A percentile compares a stretch with the other conserved stretches of the same genome.
Evolutionary conservation across 2,329 filamentous ascomycete genomes (phyloP).

Genomic region (Incumbomyces lentus): DNA sequence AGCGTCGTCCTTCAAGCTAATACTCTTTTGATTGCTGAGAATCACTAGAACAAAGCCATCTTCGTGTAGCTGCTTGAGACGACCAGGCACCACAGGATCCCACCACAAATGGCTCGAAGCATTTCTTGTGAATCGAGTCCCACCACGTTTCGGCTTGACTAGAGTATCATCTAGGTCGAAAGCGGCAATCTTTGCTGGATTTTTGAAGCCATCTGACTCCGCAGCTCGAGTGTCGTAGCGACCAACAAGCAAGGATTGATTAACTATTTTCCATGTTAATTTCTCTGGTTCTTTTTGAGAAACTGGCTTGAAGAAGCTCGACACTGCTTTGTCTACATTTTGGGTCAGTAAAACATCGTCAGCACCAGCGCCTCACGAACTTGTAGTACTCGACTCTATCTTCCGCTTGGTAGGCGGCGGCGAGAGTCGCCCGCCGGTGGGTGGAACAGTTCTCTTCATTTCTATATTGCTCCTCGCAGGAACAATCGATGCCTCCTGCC

Average conservation of each 20-base stretch:
- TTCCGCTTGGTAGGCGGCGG: constrained; percentile 49
- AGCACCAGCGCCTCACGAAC: constrained; percentile 26
- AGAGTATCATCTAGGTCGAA: constrained; percentile 68
- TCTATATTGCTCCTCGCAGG: too few species aligned
- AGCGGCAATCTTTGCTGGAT: constrained; percentile 29
- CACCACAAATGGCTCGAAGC: constrained; percentile 92
- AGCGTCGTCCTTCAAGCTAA: constrained; percentile 63
- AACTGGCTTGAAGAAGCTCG: constrained; percentile 76
- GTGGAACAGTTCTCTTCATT: too few species aligned
- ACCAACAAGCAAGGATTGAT: constrained; percentile 65
- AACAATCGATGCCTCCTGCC: too few species aligned
- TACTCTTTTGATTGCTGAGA: constrained; percentile 78
- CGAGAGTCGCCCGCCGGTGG: constrained; percentile 31
- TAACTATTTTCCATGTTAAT: constrained; percentile 57
- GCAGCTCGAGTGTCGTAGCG: constrained; percentile 39
- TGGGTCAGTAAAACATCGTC: constrained; percentile 3
- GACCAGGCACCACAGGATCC: constrained; percentile 58
- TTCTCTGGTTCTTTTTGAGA: constrained; percentile 76
- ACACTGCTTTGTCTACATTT: constrained; percentile 44
- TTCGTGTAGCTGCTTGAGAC: constrained; percentile 56
- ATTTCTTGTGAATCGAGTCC: constrained; percentile 59
- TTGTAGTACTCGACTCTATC: constrained; percentile 44
- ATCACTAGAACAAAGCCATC: constrained; percentile 69
- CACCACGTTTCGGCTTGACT: constrained; percentile 64
- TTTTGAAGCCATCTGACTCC: constrained; percentile 7